Evolutionary conservation across 1,139 yeast species (phyloP), one percentile per base, ranked within the genome.

Genomic region (Sugiyamaella novakii): DNA sequence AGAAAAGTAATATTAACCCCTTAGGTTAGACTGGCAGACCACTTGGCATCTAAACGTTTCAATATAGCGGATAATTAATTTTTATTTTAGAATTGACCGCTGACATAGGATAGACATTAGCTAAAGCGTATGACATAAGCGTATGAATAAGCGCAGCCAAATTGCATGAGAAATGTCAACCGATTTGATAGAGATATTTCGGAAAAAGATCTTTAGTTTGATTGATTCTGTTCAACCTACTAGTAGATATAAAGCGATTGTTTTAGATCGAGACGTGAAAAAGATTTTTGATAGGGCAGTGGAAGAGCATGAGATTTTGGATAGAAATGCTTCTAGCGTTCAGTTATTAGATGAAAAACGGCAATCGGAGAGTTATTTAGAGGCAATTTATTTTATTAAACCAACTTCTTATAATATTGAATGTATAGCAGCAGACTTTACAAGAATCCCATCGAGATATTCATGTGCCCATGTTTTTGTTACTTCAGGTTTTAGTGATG

Each of bases 361-460:
- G 46, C 74, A 69, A 46, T 70, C 76, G 8, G 82, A 76, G 63
- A 67, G 67, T 10, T 73, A 73, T 30, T 74, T 79, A 43, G 86
- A 79, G 56, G 88, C 83, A 2, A 65, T 84, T 1, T 84, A 84
- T 60, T 64, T 84, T 19, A 59, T 83, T 17, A 78, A 78, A 43
- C 85, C 88, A 1, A 65, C 77, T 1, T 62, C 63, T 29, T 81
- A 74, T 61, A 74, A 79, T 10, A 67, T 81, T 43, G 79, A 78
- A 50, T 83, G 89, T 62, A 67, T 84, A 21, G 65, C 76, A 37
- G 76, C 83, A 0, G 91, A 84, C 61, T 83, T 77, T 56, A 67
- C 76, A 1, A 69, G 72, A 17, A 60, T 66, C 6, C 84, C 85
- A 0, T 68, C 75, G 12, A 71, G 85, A 43, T 84, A 83, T 62